Conservation (phyloP, 2,329 filamentous ascomycete genomes). For the Arthroderma sp. region DNA sequence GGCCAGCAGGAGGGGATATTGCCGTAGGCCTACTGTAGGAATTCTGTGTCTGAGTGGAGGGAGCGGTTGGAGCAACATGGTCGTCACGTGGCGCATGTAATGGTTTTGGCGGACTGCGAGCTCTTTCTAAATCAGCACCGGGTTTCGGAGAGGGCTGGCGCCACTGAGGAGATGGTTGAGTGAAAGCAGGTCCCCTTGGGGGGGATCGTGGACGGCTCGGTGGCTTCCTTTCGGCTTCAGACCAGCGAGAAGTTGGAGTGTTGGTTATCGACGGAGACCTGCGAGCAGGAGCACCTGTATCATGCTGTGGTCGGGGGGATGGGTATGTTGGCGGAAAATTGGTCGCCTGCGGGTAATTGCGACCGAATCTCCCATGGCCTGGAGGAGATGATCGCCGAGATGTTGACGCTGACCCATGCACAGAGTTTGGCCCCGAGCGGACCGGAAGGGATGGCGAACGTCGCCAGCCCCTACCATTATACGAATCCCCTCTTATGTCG, state of each 20-base stretch:
- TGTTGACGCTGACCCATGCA: constrained; percentile 41
- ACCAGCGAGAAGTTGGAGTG: constrained; percentile 8
- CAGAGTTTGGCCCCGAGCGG: constrained; percentile 38
- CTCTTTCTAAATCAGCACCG: constrained; percentile 10
- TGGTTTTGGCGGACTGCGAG: background rate
- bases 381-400: constrained; percentile 49
- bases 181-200: constrained; percentile 4
- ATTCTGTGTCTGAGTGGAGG: constrained; percentile 18
- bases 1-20: constrained; percentile 25
- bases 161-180: constrained; percentile 7
- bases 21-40: constrained; percentile 12
- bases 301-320: background rate
- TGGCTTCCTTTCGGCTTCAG: background rate
- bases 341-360: constrained; percentile 14
- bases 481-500: constrained; percentile 36
- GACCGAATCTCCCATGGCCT: constrained; percentile 22
- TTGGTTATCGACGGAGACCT: background rate
- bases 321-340: too few species aligned
- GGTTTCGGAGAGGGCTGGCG: constrained; percentile 8
- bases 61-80: background rate
- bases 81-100: background rate
- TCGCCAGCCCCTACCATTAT: constrained; percentile 37
- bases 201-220: constrained; percentile 5
- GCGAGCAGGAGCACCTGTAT: background rate
- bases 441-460: constrained; percentile 40